These are phyloP conservation scores for Fusarium solani-melongenae DNA, from an alignment of 2,329 filamentous ascomycete genomes.

Conservation along the genomic window DNA sequence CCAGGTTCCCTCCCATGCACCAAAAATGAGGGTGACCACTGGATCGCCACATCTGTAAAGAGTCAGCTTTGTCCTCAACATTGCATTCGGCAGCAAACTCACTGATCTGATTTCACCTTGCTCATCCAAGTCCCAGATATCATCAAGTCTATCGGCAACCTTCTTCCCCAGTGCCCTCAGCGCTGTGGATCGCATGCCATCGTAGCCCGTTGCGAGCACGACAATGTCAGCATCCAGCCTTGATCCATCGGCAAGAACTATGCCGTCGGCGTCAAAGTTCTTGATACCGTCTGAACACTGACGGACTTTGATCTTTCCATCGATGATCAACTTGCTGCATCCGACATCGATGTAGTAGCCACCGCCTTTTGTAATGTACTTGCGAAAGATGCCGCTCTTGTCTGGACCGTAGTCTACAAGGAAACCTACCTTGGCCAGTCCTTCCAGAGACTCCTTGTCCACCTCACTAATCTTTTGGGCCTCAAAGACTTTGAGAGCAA, in stretches of 20 bases:
- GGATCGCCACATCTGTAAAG: conserved; percentile 13
- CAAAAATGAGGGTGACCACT: conserved; percentile 26
- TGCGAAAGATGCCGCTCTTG: conserved; percentile 59
- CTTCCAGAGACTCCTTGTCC: conserved; percentile 55
- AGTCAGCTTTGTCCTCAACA: neutral
- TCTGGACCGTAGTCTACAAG: conserved; percentile 64
- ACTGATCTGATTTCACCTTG: conserved; percentile 20
- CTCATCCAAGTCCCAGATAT: conserved; percentile 19
- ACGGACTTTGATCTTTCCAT: conserved; percentile 54
- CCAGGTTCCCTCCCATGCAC: conserved; percentile 22
- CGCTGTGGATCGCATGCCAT: conserved; percentile 51
- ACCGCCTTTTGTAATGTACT: conserved; percentile 49
- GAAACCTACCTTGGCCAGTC: conserved; percentile 64
- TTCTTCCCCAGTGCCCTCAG: conserved; percentile 51
- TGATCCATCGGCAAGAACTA: conserved; percentile 47
- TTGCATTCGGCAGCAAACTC: neutral
- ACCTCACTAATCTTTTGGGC: conserved; percentile 53
- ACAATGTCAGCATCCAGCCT: conserved; percentile 54
- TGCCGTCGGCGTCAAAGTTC: conserved; percentile 42
- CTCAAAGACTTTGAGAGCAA: conserved; percentile 55
- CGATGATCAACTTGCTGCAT: conserved; percentile 51
- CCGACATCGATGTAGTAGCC: conserved; percentile 58
- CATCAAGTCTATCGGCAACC: conserved; percentile 40
- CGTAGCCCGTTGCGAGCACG: conserved; percentile 56
- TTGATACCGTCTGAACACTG: conserved; percentile 44